phyloP scores from a whole-genome alignment of 164 flowering plant species.

The Dillenia suffruticosa region DNA sequence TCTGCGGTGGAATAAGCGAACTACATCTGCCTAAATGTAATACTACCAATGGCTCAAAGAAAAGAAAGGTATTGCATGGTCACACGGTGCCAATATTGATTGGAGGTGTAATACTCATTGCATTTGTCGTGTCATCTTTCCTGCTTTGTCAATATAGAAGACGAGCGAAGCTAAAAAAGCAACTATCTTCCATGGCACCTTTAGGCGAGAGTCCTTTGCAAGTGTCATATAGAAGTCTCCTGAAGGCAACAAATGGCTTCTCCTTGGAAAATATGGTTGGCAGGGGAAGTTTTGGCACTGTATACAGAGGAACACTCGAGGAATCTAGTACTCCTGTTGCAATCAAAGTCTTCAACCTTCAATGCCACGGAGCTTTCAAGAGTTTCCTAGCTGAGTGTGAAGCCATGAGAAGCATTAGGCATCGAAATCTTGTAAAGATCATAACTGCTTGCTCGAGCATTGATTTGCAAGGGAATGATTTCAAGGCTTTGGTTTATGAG shows the following conservation, averaged over 20 bases:
- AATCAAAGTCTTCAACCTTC: conserved; percentile 2
- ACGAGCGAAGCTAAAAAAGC: too few species aligned
- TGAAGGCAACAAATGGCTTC: conserved; percentile 5
- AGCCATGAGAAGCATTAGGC: too few species aligned
- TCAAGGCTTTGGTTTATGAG: conserved; percentile 17
- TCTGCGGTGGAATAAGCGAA: too few species aligned
- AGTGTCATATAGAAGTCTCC: conserved; percentile 2
- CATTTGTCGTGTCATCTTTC: neutral
- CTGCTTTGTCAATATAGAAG: neutral
- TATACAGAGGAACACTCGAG: neutral
- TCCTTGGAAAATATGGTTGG: neutral
- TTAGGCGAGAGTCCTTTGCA: neutral
- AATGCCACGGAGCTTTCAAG: neutral
- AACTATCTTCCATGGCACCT: too few species aligned
- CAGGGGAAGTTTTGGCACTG: neutral
- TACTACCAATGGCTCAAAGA: too few species aligned
- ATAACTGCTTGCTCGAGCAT: too few species aligned
- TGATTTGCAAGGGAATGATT: conserved; percentile 7
- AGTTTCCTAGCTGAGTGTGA: too few species aligned
- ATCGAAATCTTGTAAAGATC: too few species aligned
- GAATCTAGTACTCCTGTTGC: neutral
- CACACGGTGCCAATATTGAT: too few species aligned
- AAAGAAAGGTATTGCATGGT: too few species aligned
- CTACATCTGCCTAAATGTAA: too few species aligned
- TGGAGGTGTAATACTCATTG: too few species aligned